These are phyloP conservation scores for Eutrema heterophyllum DNA, from an alignment of 345 rosid genomes.

Conservation along the genomic window DNA sequence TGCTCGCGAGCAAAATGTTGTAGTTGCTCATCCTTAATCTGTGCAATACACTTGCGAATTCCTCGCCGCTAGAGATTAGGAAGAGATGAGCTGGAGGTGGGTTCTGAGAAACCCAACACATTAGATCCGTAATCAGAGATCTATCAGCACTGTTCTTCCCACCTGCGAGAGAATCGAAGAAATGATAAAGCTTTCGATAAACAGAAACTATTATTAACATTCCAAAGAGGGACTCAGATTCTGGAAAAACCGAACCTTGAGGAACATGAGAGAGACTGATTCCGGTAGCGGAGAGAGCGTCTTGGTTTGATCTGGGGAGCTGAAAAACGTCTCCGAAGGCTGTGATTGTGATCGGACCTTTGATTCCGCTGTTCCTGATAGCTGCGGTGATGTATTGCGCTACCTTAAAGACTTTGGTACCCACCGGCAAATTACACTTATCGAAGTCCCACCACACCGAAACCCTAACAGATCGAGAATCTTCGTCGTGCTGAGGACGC, in stretches of 20 bases:
- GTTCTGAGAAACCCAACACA: constrained; percentile 86
- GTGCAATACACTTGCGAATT: constrained; percentile 66
- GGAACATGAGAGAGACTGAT: constrained; percentile 75
- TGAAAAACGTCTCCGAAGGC: constrained; percentile 80
- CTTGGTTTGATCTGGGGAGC: constrained; percentile 60
- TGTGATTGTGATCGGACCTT: constrained; percentile 79
- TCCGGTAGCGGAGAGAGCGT: constrained; percentile 80
- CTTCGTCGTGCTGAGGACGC: constrained; percentile 46
- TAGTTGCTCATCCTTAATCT: constrained; percentile 88
- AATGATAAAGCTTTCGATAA: not conserved
- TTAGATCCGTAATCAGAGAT: constrained; percentile 64
- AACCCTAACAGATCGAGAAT: constrained; percentile 56
- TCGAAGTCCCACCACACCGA: constrained; percentile 98
- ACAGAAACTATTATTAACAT: not conserved
- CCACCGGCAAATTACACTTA: constrained; percentile 59
- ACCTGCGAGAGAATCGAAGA: constrained; percentile 39
- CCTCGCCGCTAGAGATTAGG: constrained; percentile 68
- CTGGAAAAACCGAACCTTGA: constrained; percentile 36
- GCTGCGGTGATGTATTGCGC: constrained; percentile 57
- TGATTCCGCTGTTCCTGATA: constrained; percentile 65
- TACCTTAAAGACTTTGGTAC: constrained; percentile 56
- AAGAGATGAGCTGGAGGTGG: constrained; percentile 98
- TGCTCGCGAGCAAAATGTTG: constrained; percentile 77
- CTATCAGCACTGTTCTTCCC: constrained; percentile 85
- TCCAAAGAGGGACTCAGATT: not conserved